Base-by-base conservation (phyloP, 2,329 filamentous ascomycete genomes). In the Torrubiella hemipterigena region DNA sequence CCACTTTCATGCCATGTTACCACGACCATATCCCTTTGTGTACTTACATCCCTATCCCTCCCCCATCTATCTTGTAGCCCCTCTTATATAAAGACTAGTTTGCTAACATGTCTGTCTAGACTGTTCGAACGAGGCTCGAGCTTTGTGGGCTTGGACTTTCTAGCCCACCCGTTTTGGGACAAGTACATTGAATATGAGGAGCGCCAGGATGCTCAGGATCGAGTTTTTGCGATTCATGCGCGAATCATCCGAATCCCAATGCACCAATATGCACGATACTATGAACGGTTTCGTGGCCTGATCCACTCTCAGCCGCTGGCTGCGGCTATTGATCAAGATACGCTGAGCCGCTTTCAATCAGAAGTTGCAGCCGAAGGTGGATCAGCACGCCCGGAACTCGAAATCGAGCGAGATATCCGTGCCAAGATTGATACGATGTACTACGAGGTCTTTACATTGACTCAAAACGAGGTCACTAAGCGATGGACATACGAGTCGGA, bases 121-220 rank as follows among this genome's bases (percentile, higher is more conserved):
- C 71, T 96, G 7, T 96, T 96, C 51, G 89, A 98, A 54, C 82
- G 91, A 42, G 91, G 81, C 39, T 82, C 85, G 17, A 70, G 71
- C 18, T 79, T 73, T 46, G 86, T 94, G 24, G 91, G 91, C 12
- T 69, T 96, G 13, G 91, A 98, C 57, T 98, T 94, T 51, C 68
- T 94, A 18, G 81, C 87, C 3, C 86, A 95, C 51, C 86, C 86
- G 2, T 95, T 98, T 61, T 98, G 91, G 91, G 91, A 98, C 56
- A 96, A 94, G 59, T 98, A 94, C 50, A 75, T 98, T 41, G 91
- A 96, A 52, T 96, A 93, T 48, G 91, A 96, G 53, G 87, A 95
- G 52, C 81, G 87, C 2, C 67, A 89, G 38, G 86, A 94, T 47
- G 76, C 81, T 1, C 73, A 80, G 11, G 83, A 93, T 40, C 84